Conservation (phyloP, 1,284 basidiomycete genomes). For the Coniferiporia weirii region DNA sequence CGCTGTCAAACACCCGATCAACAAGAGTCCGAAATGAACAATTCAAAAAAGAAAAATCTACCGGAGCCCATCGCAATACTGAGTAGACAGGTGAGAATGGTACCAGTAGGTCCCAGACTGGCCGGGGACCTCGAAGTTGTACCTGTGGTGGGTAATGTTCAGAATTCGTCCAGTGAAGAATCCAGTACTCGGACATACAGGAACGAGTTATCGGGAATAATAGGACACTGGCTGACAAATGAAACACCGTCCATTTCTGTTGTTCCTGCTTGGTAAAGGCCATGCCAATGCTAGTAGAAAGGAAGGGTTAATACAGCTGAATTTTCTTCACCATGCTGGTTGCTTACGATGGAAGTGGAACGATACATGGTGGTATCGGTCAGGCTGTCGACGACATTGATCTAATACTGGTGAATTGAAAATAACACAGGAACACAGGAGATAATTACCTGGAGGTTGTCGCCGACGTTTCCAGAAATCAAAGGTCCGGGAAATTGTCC, state of each 20-base stretch:
- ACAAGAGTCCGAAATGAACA: no score
- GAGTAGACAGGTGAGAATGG: slow-evolving; percentile 35
- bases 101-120: slow-evolving; percentile 40
- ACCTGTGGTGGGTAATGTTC: slow-evolving; percentile 21
- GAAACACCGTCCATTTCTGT: slow-evolving; percentile 32
- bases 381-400: slow-evolving; percentile 17
- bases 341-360: slow-evolving; percentile 26
- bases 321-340: neutral
- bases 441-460: slow-evolving; percentile 17
- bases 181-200: slow-evolving; percentile 25
- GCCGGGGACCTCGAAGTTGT: slow-evolving; percentile 29
- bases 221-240: slow-evolving; percentile 47
- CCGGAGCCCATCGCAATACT: slow-evolving; percentile 27
- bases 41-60: neutral
- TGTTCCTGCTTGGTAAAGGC: slow-evolving; percentile 30
- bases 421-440: neutral
- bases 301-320: neutral
- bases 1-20: neutral
- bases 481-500: slow-evolving; percentile 22
- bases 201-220: slow-evolving; percentile 40
- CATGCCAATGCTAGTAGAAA: slow-evolving; percentile 34
- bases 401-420: neutral
- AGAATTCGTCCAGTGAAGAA: slow-evolving; percentile 6
- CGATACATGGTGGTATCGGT: slow-evolving; percentile 22
- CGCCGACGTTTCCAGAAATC: slow-evolving; percentile 21